Base-by-base conservation (phyloP, 192 early-diverging fungal genomes). In the Backusella psychrophila region DNA sequence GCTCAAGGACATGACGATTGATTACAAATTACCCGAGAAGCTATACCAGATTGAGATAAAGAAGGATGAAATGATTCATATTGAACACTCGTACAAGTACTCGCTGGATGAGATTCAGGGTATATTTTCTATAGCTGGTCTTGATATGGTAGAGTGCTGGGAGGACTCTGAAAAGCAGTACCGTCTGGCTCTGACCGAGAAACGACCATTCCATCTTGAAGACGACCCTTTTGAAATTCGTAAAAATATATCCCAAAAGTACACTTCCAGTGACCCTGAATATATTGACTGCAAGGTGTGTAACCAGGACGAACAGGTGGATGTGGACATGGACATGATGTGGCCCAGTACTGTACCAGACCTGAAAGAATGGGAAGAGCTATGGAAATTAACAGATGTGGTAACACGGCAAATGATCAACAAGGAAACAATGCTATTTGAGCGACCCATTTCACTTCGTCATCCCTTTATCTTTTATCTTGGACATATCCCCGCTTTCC, bases 41-140 rank as follows among this genome's bases (percentile, higher is more conserved):
- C 75, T 72, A 6, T 52, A 76, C 19, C 65, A 77, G 26, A 66
- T 81, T 11, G 46, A 66, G 0, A 76, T 98, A 19, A 80, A 83
- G 23, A 86, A 90, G 70, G 93, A 89, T 52, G 97, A 98, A 78
- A 81, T 94, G 14, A 93, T 98, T 74, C 92, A 94, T 78, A 82
- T 98, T 53, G 97, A 97, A 81, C 94, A 94, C 73, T 92, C 93
- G 1, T 92, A 94, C 89, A 98, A 98, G 86, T 97, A 93, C 76
- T 86, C 85, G 19, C 46, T 72, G 1, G 73, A 56, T 3, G 94
- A 94, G 68, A 85, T 89, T 2, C 72, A 80, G 4, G 59, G 78
- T 6, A 83, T 95, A 9, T 81, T 92, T 19, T 71, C 83, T 29
- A 44, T 79, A 11, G 76, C 83, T 23, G 85, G 86, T 2, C 81